Evolutionary conservation across 2,329 filamentous ascomycete genomes (phyloP), one percentile per base, ranked within the genome.

Genomic region (Gaeumannomyces sp.): DNA sequence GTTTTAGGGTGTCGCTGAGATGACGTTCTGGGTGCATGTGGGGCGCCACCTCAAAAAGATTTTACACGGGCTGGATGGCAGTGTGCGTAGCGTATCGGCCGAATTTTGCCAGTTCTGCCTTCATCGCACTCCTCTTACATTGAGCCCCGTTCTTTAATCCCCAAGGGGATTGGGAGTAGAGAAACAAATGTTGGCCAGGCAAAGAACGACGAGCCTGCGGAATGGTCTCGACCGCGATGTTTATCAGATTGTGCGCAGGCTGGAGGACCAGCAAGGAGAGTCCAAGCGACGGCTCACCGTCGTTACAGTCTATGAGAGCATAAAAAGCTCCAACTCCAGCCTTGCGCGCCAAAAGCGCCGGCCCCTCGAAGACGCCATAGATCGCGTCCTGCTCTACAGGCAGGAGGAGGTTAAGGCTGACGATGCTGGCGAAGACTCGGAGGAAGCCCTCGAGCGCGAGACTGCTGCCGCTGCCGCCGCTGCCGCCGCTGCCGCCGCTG

Each of bases 261-360:
- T 94, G 64, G 83, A 91, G 64, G 89, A 92, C 66, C 85, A 89
- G 61, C 80, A 79, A 35, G 74, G 73, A 35, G 63, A 68, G 57
- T 69, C 50, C 66, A 66, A 61, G 33, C 71, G 65, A 33, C 66
- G 64, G 75, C 77, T 90, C 8, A 87, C 85, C 1, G 79, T 89
- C 4, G 76, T 82, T 2, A 76, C 79, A 2, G 84, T 96, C 1
- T 97, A 95, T 73, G 89, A 93, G 56, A 86, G 85, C 66, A 92
- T 98, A 67, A 91, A 93, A 70, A 79, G 81, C 62, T 97, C 93
- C 19, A 97, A 97, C 74, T 96, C 93, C 0, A 93, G 90, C 70
- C 77, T 98, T 28, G 92, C 91, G 68, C 83, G 95, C 28, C 87
- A 90, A 69, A 92, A 92, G 56, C 96, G 95, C 75, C 89, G 88